Base-by-base conservation (phyloP, 768 basidiomycete species). In the Collybiopsis confluens region DNA sequence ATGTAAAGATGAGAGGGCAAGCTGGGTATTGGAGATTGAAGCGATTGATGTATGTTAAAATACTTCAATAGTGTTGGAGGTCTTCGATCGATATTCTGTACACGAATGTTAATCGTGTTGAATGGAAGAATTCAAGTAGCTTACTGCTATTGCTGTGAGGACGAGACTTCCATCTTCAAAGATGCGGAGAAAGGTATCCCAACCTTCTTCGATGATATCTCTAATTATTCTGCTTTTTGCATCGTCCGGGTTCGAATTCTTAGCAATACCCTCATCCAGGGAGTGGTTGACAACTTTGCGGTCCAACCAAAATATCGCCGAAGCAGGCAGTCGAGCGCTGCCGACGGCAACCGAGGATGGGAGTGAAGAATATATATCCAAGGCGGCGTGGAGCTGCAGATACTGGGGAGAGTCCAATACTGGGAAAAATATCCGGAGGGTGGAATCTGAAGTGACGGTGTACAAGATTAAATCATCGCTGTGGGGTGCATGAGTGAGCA, bases 331-430 rank as follows among this genome's bases (percentile, higher is more conserved):
- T 56, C 68, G 50, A 11, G 52, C 30, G 44, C 59, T 58, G 4
- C 68, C 62, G 49, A 71, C 63, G 38, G 68, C 61, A 55, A 73
- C 54, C 33, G 70, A 68, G 56, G 73, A 68, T 52, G 79, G 68
- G 15, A 83, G 61, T 33, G 87, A 81, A n/a, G 83, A 81, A 59
- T 76, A 83, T 7, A 83, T 66, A 63, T 94, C 90, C 44, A 95
- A 65, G 2, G 88, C 78, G 6, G 86, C 81, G 63, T 93, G 92
- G 4, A 97, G 78, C 66, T 96, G 94, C 37, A 97, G 76, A 64
- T 83, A 80, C 57, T 85, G 82, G 11, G 92, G 92, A 15, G 85
- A 82, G 65, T 97, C 94, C 42, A 97, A 71, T 11, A 97, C 90
- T 4, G 94, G 91, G 30, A 90, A 72, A 67, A 91, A 95, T 62